A percentile compares a stretch with the other conserved stretches of the same genome.
These are phyloP conservation scores for Adansonia rubrostipa DNA, from an alignment of 441 rosid genomes.

Conservation along the genomic window DNA sequence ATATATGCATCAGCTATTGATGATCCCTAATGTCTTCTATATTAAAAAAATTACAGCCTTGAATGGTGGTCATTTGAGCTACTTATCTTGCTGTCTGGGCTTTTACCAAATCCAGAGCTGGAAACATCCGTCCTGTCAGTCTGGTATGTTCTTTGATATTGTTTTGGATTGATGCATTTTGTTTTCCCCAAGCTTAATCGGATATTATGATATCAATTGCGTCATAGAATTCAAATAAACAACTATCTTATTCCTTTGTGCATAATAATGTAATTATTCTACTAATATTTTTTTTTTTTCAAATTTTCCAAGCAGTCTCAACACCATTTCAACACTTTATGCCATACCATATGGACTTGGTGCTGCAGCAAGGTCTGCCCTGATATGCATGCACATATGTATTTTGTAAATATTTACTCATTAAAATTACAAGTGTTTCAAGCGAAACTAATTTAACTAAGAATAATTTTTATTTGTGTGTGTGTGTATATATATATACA, in stretches of 20 bases:
- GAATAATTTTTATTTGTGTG: not conserved
- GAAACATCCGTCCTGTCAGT: conserved; percentile 69
- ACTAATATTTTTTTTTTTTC: not conserved
- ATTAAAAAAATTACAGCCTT: no score
- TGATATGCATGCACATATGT: not conserved
- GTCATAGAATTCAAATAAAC: not conserved
- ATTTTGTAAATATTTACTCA: not conserved
- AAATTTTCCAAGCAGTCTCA: conserved; percentile 42
- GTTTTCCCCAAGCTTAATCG: not conserved
- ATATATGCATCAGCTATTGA: not conserved
- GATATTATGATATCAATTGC: not conserved
- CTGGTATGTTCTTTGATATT: conserved; percentile 45
- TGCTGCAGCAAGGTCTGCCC: conserved; percentile 57
- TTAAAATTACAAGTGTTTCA: not conserved
- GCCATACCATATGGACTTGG: conserved; percentile 29
- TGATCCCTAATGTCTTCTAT: not conserved
- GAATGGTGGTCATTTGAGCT: no score
- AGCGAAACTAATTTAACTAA: not conserved
- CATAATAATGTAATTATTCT: not conserved
- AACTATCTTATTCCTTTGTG: no score
- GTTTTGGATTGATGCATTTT: not conserved
- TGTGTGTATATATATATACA: conserved; percentile 12
- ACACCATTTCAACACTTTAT: conserved; percentile 47
- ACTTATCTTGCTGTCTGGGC: no score
- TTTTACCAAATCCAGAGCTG: no score